A percentile compares a stretch with the other conserved stretches of the same genome.
Conservation (phyloP, 164 flowering plant genomes). For the Taxillus chinensis region DNA sequence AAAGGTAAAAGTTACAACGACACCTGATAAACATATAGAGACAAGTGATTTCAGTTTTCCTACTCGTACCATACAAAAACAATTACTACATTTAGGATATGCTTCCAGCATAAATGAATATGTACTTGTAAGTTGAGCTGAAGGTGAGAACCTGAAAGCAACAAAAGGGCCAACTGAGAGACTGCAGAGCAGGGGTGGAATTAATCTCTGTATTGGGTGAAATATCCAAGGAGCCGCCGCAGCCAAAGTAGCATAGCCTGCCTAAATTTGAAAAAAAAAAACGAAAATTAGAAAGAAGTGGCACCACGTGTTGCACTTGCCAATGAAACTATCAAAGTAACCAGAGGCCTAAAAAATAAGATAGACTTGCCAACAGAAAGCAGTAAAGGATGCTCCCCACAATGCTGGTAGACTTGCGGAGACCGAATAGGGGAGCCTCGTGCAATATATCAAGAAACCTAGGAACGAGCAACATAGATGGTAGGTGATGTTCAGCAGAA, state of each 20-base stretch:
- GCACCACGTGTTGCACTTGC: background rate
- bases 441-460: constrained; percentile 88
- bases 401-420: constrained; percentile 56
- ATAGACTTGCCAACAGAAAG: constrained; percentile 64
- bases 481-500: background rate
- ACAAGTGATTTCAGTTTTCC: too few species aligned
- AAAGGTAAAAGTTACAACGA: background rate
- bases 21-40: background rate
- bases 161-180: constrained; percentile 53
- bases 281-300: constrained; percentile 15
- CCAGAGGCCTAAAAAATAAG: background rate
- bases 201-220: constrained; percentile 24
- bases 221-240: constrained; percentile 75
- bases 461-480: constrained; percentile 2
- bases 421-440: constrained; percentile 84
- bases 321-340: background rate
- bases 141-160: constrained; percentile 52
- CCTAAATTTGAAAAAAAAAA: constrained; percentile 35
- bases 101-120: background rate
- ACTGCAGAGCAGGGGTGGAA: constrained; percentile 67
- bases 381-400: constrained; percentile 60
- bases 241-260: constrained; percentile 77
- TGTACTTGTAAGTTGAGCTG: background rate
- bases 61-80: background rate
- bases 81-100: background rate